Evolutionary conservation across 2,329 filamentous ascomycete species (phyloP).

Genomic region (Colletotrichum sp.): DNA sequence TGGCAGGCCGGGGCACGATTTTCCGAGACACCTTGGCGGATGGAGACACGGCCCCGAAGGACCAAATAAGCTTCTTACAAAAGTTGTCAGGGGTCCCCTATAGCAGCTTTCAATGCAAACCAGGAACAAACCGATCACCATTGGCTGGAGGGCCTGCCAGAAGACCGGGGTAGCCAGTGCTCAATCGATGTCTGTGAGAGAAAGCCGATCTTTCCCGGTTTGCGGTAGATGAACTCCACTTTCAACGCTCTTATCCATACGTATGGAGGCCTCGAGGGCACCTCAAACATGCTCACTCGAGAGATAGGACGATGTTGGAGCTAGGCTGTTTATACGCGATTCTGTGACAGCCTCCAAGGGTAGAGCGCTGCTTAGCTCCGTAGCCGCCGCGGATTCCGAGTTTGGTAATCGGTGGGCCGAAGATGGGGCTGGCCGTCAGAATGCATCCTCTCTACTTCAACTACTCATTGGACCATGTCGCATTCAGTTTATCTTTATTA

Average conservation of each 20-base stretch:
- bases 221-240: constrained; percentile 2
- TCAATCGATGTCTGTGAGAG: background rate
- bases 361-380: background rate
- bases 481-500: background rate
- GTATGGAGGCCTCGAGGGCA: background rate
- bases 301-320: background rate
- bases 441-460: background rate
- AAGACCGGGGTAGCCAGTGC: background rate
- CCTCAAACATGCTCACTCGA: constrained; percentile 12
- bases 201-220: constrained; percentile 1
- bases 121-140: background rate
- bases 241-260: background rate
- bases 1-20: background rate
- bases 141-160: background rate
- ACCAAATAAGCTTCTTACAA: constrained; percentile 9
- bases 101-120: background rate
- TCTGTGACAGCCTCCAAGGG: background rate
- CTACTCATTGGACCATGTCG: background rate
- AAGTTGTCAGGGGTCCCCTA: background rate
- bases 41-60: background rate
- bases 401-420: background rate
- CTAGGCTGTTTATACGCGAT: background rate
- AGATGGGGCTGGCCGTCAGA: background rate
- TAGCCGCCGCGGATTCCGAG: background rate
- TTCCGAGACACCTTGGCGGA: background rate